Base-by-base conservation (phyloP, 768 basidiomycete species). In the Lentinula aciculospora region DNA sequence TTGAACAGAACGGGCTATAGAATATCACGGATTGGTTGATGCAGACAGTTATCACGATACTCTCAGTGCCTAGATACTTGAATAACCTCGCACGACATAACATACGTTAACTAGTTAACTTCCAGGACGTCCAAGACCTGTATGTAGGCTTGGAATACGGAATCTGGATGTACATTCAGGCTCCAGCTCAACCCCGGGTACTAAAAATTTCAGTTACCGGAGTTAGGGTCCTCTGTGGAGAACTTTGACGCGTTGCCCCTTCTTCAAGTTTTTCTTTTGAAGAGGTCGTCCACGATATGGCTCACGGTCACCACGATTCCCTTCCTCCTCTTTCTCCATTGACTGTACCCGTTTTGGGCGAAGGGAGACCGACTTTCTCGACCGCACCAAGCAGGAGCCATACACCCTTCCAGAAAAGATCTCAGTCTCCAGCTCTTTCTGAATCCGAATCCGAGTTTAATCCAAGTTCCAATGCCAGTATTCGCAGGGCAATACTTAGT, bases 401-500 rank as follows among this genome's bases (percentile, higher is more conserved):
- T 56, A 56, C 54, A 9, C 54, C 54, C 15, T 56, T 56, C 23
- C 29, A 44, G 37, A 53, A 40, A 27, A 27, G 54, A 46, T 44
- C 54, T 29, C 44, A 31, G 7, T 56, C 54, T 21, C 54, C 54
- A 17, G 28, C 54, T 29, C 54, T 15, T 32, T 56, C 54, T 15
- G 54, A 56, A n/a, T 27, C 54, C 9, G 56, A 48, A 31, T 42
- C 34, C 25, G 45, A 57, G 44, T 57, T 57, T 29, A 57, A 37
- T 57, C 45, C 56, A 23, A 28, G 17, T 34, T 57, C 56, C 3
- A 46, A 46, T 6, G 46, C 56, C 15, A 57, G 56, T 37, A 57
- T 57, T 13, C 63, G 66, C 13, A 71, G 76, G 34, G 81, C 86
- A 3, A 83, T 88, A 74, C 78, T 81, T 8, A 92, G 89, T 0